phyloP scores from a whole-genome alignment of 163 green algal genomes.

The Dunaliella salina region DNA sequence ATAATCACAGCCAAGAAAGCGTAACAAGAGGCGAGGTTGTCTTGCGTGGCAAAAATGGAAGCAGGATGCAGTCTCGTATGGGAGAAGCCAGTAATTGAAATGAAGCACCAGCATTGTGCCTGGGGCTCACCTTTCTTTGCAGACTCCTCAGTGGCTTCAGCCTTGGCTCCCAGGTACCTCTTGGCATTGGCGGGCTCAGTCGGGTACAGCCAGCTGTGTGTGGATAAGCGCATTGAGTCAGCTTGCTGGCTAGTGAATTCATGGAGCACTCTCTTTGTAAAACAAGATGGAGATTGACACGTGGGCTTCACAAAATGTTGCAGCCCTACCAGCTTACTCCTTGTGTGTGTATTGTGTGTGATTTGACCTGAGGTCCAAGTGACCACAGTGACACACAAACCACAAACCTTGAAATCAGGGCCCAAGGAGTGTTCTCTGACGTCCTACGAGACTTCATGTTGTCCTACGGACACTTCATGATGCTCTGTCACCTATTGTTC shows the following conservation, averaged over 20 bases:
- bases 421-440: background rate
- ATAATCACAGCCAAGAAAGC: too few species aligned
- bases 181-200: background rate
- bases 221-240: background rate
- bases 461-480: too few species aligned
- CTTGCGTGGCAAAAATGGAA: too few species aligned
- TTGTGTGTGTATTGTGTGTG: background rate
- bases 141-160: background rate
- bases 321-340: too few species aligned
- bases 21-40: too few species aligned
- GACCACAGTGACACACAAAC: background rate
- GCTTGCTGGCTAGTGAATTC: background rate
- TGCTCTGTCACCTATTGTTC: too few species aligned
- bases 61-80: too few species aligned
- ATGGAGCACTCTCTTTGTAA: background rate
- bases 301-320: too few species aligned
- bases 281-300: too few species aligned
- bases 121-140: background rate
- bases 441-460: background rate
- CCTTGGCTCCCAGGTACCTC: background rate
- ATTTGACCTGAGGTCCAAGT: background rate
- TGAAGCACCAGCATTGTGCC: too few species aligned
- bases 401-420: background rate
- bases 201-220: background rate
- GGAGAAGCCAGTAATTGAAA: too few species aligned